A percentile compares a stretch with the other conserved stretches of the same genome.
Evolutionary conservation across 257 asterid species (phyloP).

Genomic region (Solanum pimpinellifolium): DNA sequence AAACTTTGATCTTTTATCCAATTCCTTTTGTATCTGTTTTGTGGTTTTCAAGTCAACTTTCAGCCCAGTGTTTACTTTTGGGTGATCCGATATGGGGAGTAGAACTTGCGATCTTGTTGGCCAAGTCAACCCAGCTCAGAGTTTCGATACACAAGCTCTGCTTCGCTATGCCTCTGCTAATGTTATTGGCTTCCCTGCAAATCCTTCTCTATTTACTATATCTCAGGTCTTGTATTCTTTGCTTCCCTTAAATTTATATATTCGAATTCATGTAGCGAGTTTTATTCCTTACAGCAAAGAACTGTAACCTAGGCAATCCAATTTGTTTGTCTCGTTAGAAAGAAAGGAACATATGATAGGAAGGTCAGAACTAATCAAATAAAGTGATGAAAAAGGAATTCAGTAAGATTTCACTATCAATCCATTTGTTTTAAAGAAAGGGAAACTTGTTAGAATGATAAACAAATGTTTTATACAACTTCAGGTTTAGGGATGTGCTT

Average conservation of each 20-base stretch:
- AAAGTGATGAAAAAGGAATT: not conserved
- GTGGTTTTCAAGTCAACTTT: not conserved
- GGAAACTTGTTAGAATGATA: not conserved
- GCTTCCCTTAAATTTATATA: not conserved
- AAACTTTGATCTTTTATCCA: not conserved
- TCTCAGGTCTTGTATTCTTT: constrained; percentile 48
- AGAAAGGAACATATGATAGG: not conserved
- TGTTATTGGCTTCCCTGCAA: constrained; percentile 63
- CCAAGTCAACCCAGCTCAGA: constrained; percentile 57
- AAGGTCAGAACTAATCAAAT: not conserved
- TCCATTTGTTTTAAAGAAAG: not conserved
- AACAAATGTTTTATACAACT: not conserved
- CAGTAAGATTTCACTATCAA: not conserved
- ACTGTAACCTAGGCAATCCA: not conserved
- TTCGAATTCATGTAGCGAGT: not conserved
- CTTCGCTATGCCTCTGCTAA: constrained; percentile 43
- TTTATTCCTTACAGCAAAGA: not conserved
- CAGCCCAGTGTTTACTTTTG: not conserved
- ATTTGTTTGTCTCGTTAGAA: not conserved
- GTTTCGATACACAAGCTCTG: constrained; percentile 43
- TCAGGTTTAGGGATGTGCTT: not conserved
- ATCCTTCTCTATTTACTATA: constrained; percentile 34
- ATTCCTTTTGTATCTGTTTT: not conserved
- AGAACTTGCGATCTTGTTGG: constrained; percentile 62
- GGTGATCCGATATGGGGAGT: constrained; percentile 25